Evolutionary conservation across 1,139 yeast genomes (phyloP), one percentile per base, ranked within the genome.

Genomic region (Pichia cactophila): DNA sequence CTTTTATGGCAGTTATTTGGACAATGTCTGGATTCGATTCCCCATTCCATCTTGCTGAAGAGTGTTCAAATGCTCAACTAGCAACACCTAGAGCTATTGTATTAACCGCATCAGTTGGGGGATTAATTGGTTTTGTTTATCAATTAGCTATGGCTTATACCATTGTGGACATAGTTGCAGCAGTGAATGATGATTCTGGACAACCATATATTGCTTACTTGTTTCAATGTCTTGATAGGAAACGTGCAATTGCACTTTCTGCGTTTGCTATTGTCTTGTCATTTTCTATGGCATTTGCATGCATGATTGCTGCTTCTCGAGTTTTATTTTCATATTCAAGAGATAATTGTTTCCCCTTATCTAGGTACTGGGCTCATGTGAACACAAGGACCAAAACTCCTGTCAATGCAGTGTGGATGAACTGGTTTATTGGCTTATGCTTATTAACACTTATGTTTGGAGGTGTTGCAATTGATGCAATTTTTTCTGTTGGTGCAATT

Each of bases 21-120:
- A 79, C 85, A 36, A 81, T 83, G 84, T 76, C 84, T 44, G 89
- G 89, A 23, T 83, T 80, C 59, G 90, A 83, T 62, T 77, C 86
- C 23, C 86, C 89, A 0, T 83, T 82, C 70, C 89, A 83, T 60
- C 68, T 83, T 49, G 74, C 86, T 17, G 92, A 83, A 64, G 88
- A 83, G 61, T 80, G 86, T 59, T 69, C 82, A 42, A 81, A 82
- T 61, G 86, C 88, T 10, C 66, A 63, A 50, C 38, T 59, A 17
- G 69, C 85, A 5, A 80, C 83, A 9, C 88, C 89, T 17, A 70
- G 75, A 52, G 87, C 87, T 35, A 81, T 83, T 56, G 80, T 80
- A 16, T 64, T 81, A 67, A 81, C 87, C 12, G 73, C 86, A 14
- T 63, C 75, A 10, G 67, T 73, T 44, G 87, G 87, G 50, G 86